phyloP scores from a whole-genome alignment of 805 yeast species.

The Ogataea nitratoaversa region DNA sequence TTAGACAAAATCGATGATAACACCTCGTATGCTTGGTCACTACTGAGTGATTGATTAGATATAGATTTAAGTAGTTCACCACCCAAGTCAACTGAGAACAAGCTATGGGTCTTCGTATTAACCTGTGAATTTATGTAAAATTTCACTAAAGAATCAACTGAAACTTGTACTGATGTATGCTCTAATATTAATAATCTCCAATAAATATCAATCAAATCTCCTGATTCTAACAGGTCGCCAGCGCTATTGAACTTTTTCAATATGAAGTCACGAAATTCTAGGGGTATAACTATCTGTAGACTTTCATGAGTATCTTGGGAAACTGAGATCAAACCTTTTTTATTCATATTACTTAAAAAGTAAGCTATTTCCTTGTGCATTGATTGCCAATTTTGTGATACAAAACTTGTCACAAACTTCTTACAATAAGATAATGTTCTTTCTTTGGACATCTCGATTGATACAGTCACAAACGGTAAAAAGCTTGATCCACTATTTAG shows the following conservation, averaged over 20 bases:
- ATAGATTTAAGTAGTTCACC: conserved; percentile 38
- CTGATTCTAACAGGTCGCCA: conserved; percentile 6
- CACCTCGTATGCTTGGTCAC: conserved; percentile 13
- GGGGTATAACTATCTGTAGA: conserved; percentile 26
- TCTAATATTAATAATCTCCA: conserved; percentile 49
- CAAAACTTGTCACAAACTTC: conserved; percentile 44
- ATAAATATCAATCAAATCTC: conserved; percentile 34
- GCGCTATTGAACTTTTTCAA: conserved; percentile 21
- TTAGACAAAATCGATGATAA: conserved; percentile 17
- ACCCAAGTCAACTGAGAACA: conserved; percentile 37
- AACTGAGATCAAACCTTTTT: conserved; percentile 18
- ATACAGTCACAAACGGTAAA: conserved; percentile 44
- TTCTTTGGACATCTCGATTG: conserved; percentile 38
- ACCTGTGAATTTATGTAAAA: conserved; percentile 13
- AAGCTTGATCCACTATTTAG: conserved; percentile 35
- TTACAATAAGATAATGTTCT: conserved; percentile 43
- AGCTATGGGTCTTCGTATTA: conserved; percentile 2
- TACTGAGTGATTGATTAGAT: conserved; percentile 21
- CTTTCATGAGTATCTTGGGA: conserved; percentile 5
- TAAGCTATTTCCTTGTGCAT: conserved; percentile 35
- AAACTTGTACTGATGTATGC: conserved; percentile 30
- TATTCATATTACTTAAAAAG: conserved; percentile 37
- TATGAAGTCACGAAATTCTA: conserved; percentile 29
- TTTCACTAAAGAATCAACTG: conserved; percentile 19
- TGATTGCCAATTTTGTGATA: conserved; percentile 39